Base-by-base conservation (phyloP, 352 stramenopile species). In the Globisporangium iwayamae region DNA sequence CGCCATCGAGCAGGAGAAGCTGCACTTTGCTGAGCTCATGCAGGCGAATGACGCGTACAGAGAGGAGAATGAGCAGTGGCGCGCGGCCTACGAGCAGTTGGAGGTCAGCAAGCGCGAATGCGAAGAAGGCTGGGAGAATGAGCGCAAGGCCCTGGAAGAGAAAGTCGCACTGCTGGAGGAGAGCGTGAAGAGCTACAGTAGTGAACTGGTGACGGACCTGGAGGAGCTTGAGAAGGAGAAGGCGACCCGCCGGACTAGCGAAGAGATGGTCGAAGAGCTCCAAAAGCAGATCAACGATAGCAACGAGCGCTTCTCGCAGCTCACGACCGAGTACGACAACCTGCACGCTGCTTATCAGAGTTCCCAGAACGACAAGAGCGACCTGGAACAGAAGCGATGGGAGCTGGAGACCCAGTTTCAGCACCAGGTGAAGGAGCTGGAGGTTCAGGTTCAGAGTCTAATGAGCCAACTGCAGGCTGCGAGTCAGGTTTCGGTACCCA, bases 1-100 rank as follows among this genome's bases (percentile, higher is more conserved):
- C 34, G 72, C 75, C 2, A 83, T 90, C 36, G 82, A 90, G 68
- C 82, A 89, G 34, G 81, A 93, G 60, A 81, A 76, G 50, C 45
- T 80, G 9, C 71, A 62, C 14, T 72, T 75, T 4, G 62, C 64
- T 10, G 79, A 88, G 65, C 52, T 88, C n/a, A 56, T 66, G 16
- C 68, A 85, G 20, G 61, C 73, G 0, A 66, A 85, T 46, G 73
- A 78, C 9, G 70, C 69, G 10, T 86, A 81, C 36, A 74, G 72
- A 7, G 74, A 86, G 28, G 78, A 89, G 56, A 87, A 88, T 28
- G 64, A 79, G 28, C 78, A 86, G 46, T 89, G 78, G 75, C 73
- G 80, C 18, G 67, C 67, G 4, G 85, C 74, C n/a, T 91, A 88
- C 50, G 76, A 84, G 30, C 71, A 76, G 1, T 68, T 91, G 0